Conservation (phyloP, 345 rosid genomes). For the Salix purpurea region DNA sequence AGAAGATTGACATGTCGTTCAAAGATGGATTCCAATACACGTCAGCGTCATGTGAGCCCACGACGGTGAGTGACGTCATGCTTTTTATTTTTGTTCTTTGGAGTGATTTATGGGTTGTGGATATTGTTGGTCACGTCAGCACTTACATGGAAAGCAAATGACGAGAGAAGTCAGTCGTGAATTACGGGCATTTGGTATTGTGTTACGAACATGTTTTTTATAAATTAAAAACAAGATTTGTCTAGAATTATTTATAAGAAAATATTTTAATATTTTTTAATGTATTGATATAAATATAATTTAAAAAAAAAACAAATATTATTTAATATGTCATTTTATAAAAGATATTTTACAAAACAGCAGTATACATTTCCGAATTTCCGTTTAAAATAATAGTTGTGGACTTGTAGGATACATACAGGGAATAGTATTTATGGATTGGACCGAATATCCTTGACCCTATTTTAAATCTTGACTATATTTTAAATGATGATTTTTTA, state of each 20-base stretch:
- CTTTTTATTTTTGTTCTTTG: not conserved
- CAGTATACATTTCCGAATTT: no score
- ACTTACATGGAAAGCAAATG: not conserved
- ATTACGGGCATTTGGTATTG: no score
- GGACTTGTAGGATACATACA: no score
- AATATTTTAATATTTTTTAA: no score
- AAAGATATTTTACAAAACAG: no score
- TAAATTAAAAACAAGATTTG: no score
- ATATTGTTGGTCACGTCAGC: not conserved
- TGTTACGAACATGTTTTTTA: no score
- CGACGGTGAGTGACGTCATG: constrained; percentile 3
- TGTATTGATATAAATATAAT: no score
- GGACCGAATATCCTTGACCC: not conserved
- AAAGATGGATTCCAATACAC: not conserved
- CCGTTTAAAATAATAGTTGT: no score
- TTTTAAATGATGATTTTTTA: not conserved
- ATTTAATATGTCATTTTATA: no score
- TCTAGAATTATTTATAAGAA: no score
- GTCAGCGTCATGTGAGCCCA: constrained; percentile 1
- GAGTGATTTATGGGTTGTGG: not conserved
- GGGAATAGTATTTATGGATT: not conserved
- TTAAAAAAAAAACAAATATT: no score
- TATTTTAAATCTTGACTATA: not conserved
- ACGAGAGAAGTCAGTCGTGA: not conserved
- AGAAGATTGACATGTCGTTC: not conserved